phyloP scores from a whole-genome alignment of 495 filamentous ascomycete species.

The Hypoxylon fuscum region DNA sequence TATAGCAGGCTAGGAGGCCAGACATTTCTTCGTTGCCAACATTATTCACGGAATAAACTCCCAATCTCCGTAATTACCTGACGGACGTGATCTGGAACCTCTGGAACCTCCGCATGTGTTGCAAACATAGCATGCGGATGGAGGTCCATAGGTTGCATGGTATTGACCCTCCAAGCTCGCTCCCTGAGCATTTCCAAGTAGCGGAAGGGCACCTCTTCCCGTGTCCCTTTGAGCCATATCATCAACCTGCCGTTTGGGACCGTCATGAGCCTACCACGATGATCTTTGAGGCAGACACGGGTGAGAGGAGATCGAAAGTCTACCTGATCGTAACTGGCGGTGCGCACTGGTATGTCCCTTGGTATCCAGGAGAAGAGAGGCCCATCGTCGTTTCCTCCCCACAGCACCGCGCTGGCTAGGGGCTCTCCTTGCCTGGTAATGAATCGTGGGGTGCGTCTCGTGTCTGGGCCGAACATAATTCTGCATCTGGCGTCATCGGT shows the following conservation, averaged over 20 bases:
- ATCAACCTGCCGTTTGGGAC: constrained; percentile 16
- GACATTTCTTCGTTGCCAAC: too few relatives aligned
- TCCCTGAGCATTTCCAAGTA: constrained; percentile 5
- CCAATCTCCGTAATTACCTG: too few relatives aligned
- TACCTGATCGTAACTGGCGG: too few relatives aligned
- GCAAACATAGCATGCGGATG: too few relatives aligned
- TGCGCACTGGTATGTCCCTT: neutral
- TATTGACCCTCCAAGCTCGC: neutral
- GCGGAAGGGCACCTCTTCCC: neutral
- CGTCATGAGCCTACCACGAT: neutral
- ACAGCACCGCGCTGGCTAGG: neutral
- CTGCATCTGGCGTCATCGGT: too few relatives aligned
- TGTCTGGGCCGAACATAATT: constrained; percentile 7
- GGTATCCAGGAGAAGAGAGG: constrained; percentile 15
- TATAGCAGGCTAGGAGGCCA: too few relatives aligned
- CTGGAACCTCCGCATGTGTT: too few relatives aligned
- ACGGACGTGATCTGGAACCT: too few relatives aligned
- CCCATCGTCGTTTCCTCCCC: neutral
- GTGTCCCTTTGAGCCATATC: constrained; percentile 1
- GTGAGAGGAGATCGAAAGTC: neutral
- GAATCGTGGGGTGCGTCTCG: neutral
- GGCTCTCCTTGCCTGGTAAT: neutral
- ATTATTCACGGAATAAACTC: too few relatives aligned
- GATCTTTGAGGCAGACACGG: constrained; percentile 6
- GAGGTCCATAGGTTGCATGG: too few relatives aligned